Percentiles rank a stretch among this genome's conserved stretches.
phyloP scores from a whole-genome alignment of 2,329 filamentous ascomycete species.

The Penicillium sp. region DNA sequence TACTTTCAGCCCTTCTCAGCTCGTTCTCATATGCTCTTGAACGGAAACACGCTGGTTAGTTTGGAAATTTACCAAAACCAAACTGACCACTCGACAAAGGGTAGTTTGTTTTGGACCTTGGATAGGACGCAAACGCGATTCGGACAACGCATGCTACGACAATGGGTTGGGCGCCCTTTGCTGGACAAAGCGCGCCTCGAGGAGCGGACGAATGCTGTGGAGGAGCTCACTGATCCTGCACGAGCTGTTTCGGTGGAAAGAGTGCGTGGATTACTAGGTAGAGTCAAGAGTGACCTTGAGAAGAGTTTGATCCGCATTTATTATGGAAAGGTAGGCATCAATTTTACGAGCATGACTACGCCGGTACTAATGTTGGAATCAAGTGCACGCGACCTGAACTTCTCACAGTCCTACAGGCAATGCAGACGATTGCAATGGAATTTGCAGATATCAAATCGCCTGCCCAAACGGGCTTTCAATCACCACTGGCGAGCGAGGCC shows the following conservation, averaged over 20 bases:
- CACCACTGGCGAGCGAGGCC: slow-evolving; percentile 66
- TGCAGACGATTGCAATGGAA: slow-evolving; percentile 77
- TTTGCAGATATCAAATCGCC: slow-evolving; percentile 67
- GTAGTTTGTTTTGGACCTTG: slow-evolving; percentile 92
- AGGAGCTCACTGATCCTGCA: slow-evolving; percentile 73
- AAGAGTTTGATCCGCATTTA: slow-evolving; percentile 93
- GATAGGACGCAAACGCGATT: slow-evolving; percentile 90
- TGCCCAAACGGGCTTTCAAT: slow-evolving; percentile 69
- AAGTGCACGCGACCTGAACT: slow-evolving; percentile 83
- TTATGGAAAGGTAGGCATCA: slow-evolving; percentile 68
- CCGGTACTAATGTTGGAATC: slow-evolving; percentile 17
- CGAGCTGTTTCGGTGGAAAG: slow-evolving; percentile 69
- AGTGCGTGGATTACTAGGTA: slow-evolving; percentile 68
- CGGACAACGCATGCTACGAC: slow-evolving; percentile 80
- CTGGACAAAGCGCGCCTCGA: slow-evolving; percentile 73
- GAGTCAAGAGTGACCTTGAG: slow-evolving; percentile 78
- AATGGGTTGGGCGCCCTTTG: slow-evolving; percentile 91
- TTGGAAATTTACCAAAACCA: slow-evolving; percentile 95
- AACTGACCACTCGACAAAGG: slow-evolving; percentile 79
- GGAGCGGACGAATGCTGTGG: slow-evolving; percentile 77
- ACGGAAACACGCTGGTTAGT: slow-evolving; percentile 89
- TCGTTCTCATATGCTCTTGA: slow-evolving; percentile 90
- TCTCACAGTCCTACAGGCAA: slow-evolving; percentile 75
- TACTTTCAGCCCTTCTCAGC: slow-evolving; percentile 97
- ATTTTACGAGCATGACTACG: background rate